Percentiles rank a stretch among this genome's conserved stretches.
phyloP scores from a whole-genome alignment of 2,329 filamentous ascomycete species.

The Diplodia scrobiculata region DNA sequence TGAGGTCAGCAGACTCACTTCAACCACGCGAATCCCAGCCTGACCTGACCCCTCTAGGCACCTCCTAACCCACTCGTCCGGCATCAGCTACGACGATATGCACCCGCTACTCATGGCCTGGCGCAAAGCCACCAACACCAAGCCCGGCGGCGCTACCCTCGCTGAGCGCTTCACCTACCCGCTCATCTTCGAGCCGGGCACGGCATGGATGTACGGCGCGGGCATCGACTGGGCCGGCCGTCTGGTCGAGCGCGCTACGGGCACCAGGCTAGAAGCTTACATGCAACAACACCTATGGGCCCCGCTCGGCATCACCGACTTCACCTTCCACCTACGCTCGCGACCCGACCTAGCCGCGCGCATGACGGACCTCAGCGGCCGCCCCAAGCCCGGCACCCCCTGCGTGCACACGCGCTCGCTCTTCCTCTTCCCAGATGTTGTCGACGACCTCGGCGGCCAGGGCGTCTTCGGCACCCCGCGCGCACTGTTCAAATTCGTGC shows the following conservation, averaged over 20 bases:
- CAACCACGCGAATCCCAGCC: slow-evolving; percentile 23
- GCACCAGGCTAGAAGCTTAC: slow-evolving; percentile 34
- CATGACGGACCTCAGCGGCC: slow-evolving; percentile 34
- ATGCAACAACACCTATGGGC: slow-evolving; percentile 36
- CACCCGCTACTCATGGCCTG: slow-evolving; percentile 30
- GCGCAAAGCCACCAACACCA: slow-evolving; percentile 31
- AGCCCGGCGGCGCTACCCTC: slow-evolving; percentile 27
- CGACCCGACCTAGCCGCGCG: slow-evolving; percentile 25
- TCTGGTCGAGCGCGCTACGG: slow-evolving; percentile 36
- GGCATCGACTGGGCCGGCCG: slow-evolving; percentile 36
- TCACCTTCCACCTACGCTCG: slow-evolving; percentile 33
- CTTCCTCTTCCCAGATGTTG: slow-evolving; percentile 30
- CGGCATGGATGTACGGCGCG: slow-evolving; percentile 34
- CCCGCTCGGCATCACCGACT: slow-evolving; percentile 34
- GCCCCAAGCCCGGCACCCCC: slow-evolving; percentile 33
- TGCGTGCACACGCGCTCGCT: slow-evolving; percentile 21
- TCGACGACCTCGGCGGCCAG: slow-evolving; percentile 26
- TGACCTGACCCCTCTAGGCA: slow-evolving; percentile 34
- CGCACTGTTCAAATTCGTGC: slow-evolving; percentile 41
- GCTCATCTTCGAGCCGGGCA: slow-evolving; percentile 38
- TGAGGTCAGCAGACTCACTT: slow-evolving; percentile 23
- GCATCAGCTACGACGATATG: slow-evolving; percentile 35
- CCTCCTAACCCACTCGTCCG: slow-evolving; percentile 38
- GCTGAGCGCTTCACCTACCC: slow-evolving; percentile 32
- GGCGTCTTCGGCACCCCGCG: slow-evolving; percentile 29